A percentile compares a stretch with the other conserved stretches of the same genome.
Conservation (phyloP, 2,329 filamentous ascomycete species). For the Neonectria hederae region DNA sequence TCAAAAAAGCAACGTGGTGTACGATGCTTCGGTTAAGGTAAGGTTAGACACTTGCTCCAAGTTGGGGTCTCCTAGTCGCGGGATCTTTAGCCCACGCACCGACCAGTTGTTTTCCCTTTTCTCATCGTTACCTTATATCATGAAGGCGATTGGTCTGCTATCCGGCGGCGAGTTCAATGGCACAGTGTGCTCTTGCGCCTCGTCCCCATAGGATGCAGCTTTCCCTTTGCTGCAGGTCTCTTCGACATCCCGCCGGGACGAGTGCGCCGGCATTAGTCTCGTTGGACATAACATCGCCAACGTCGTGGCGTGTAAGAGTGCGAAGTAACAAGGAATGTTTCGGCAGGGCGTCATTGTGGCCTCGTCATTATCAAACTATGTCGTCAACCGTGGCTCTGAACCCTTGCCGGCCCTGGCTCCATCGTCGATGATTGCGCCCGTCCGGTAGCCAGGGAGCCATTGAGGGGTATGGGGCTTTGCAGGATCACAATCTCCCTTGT, state of each 20-base stretch:
- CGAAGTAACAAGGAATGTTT: background rate
- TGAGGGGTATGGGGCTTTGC: background rate
- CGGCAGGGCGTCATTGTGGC: constrained; percentile 12
- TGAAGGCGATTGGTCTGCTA: constrained; percentile 11
- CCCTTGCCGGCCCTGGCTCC: background rate
- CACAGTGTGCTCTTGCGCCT: constrained; percentile 21
- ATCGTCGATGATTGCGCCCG: constrained; percentile 3
- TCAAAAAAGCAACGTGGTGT: constrained; percentile 33
- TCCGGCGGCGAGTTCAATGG: constrained; percentile 14
- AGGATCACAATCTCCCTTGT: background rate
- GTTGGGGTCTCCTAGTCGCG: constrained; percentile 14
- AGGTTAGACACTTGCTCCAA: constrained; percentile 19
- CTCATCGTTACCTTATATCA: constrained; percentile 10
- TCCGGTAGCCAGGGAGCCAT: constrained; percentile 1
- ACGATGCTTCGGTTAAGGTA: constrained; percentile 9
- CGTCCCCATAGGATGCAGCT: constrained; percentile 19
- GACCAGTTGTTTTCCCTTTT: constrained; percentile 25
- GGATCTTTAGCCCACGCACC: constrained; percentile 19
- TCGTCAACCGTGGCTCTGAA: constrained; percentile 14
- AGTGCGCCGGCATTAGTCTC: constrained; percentile 25
- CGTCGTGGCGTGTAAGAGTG: constrained; percentile 17
- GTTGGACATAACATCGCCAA: constrained; percentile 13
- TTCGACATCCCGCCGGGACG: constrained; percentile 20
- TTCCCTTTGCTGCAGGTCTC: constrained; percentile 21
- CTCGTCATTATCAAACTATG: constrained; percentile 15